A percentile compares a stretch with the other conserved stretches of the same genome.
phyloP scores from a whole-genome alignment of 495 filamentous ascomycete genomes.

The Talaromyces nanjingensis region DNA sequence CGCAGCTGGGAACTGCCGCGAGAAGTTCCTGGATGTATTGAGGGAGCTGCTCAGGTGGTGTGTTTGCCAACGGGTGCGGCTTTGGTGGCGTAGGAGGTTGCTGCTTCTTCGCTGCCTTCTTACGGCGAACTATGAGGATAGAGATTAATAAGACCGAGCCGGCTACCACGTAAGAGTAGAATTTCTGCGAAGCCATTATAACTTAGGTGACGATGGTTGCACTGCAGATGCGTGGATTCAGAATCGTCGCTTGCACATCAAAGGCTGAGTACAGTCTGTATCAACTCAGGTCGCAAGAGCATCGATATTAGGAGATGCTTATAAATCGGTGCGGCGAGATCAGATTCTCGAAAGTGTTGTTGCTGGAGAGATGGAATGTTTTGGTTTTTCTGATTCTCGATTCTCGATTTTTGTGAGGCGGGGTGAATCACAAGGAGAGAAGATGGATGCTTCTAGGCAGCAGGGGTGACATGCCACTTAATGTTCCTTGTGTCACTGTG shows the following conservation, averaged over 20 bases:
- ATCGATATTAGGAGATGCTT: neutral
- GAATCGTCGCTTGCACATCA: slow-evolving; percentile 2
- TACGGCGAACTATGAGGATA: neutral
- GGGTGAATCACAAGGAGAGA: slow-evolving; percentile 1
- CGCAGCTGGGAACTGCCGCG: slow-evolving; percentile 13
- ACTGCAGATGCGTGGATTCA: neutral
- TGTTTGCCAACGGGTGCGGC: slow-evolving; percentile 6
- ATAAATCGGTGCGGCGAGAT: neutral
- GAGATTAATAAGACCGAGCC: slow-evolving; percentile 5
- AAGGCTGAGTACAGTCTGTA: neutral
- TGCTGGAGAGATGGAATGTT: neutral
- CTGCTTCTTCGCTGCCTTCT: neutral
- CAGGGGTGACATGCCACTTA: neutral
- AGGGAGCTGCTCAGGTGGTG: slow-evolving; percentile 5
- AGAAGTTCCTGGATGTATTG: slow-evolving; percentile 8
- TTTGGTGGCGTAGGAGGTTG: slow-evolving; percentile 3
- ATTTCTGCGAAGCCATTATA: neutral
- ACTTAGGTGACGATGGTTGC: neutral
- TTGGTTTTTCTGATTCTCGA: neutral
- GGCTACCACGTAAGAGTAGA: slow-evolving; percentile 6
- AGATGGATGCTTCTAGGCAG: neutral
- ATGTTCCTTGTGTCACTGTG: neutral
- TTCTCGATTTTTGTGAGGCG: neutral
- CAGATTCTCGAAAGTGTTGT: neutral
- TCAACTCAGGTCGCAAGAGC: neutral